Conservation (phyloP, 345 rosid genomes). For the Mercurialis annua region DNA sequence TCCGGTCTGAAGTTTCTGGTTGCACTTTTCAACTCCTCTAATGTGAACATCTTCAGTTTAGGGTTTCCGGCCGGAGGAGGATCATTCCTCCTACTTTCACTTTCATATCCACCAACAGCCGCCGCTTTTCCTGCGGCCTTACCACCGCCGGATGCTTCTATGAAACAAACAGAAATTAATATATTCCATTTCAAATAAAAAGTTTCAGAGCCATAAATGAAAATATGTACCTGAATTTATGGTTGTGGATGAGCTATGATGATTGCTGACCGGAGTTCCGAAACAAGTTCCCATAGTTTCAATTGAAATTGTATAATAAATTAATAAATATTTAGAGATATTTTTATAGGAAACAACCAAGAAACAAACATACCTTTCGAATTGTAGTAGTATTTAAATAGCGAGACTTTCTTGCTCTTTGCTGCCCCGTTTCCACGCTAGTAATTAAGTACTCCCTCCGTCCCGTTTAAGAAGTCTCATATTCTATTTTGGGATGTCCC, state of each 20-base stretch:
- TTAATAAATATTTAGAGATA: too few species aligned
- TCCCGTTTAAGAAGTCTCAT: too few species aligned
- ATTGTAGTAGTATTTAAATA: too few species aligned
- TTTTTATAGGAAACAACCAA: too few species aligned
- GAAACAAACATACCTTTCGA: too few species aligned
- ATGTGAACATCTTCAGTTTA: conserved; percentile 50
- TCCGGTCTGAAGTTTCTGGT: conserved; percentile 78
- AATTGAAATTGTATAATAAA: too few species aligned
- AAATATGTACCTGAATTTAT: neutral
- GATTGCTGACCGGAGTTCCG: conserved; percentile 4
- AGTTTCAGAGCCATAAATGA: too few species aligned
- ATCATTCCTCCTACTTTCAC: neutral
- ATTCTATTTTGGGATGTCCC: too few species aligned
- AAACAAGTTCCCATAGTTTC: conserved; percentile 18
- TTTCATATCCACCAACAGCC: neutral
- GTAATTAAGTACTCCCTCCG: too few species aligned
- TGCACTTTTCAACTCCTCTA: conserved; percentile 52
- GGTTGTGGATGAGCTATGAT: neutral
- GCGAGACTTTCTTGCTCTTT: too few species aligned
- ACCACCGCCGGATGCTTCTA: neutral
- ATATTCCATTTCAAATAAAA: neutral
- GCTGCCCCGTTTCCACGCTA: too few species aligned
- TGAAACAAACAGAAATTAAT: too few species aligned
- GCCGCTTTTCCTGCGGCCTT: neutral
- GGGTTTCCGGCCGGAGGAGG: conserved; percentile 16